These are phyloP conservation scores for Malassezia japonica DNA, from an alignment of 1,284 basidiomycete genomes.

Conservation along the genomic window DNA sequence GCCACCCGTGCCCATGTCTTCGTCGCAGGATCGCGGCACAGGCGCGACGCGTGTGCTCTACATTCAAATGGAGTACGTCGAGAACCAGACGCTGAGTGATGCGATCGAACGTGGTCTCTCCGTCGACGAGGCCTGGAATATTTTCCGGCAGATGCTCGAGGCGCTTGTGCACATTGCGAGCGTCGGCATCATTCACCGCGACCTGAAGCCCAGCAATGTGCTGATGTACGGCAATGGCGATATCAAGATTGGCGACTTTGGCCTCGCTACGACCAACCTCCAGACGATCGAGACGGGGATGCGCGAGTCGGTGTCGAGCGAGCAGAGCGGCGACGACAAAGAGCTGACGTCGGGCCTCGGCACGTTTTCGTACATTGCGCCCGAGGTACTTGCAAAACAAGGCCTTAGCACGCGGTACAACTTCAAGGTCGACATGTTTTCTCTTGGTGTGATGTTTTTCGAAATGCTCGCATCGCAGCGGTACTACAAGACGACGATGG, in stretches of 20 bases:
- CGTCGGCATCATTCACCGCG: slow-evolving; percentile 81
- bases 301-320: slow-evolving; percentile 55
- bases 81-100: slow-evolving; percentile 43
- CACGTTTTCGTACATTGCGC: slow-evolving; percentile 84
- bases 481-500: slow-evolving; percentile 70
- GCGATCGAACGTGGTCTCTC: slow-evolving; percentile 42
- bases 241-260: slow-evolving; percentile 91
- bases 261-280: slow-evolving; percentile 55
- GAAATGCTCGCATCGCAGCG: slow-evolving; percentile 73
- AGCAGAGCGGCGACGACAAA: slow-evolving; percentile 60
- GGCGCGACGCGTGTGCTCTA: slow-evolving; percentile 58
- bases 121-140: slow-evolving; percentile 67
- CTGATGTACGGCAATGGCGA: slow-evolving; percentile 57
- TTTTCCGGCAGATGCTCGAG: slow-evolving; percentile 83
- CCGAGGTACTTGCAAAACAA: slow-evolving; percentile 54
- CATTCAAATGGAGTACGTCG: slow-evolving; percentile 67
- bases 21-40: slow-evolving; percentile 18
- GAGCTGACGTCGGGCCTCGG: slow-evolving; percentile 59
- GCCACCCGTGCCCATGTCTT: slow-evolving; percentile 6
- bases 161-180: slow-evolving; percentile 74
- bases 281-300: slow-evolving; percentile 40
- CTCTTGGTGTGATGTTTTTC: slow-evolving; percentile 85
- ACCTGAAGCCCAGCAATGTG: slow-evolving; percentile 51
- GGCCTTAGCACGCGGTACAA: slow-evolving; percentile 56
- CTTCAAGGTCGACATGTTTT: slow-evolving; percentile 88